Evolutionary conservation across 2,329 filamentous ascomycete species (phyloP), one percentile per base, ranked within the genome.

Genomic region (Xylariales sp.): DNA sequence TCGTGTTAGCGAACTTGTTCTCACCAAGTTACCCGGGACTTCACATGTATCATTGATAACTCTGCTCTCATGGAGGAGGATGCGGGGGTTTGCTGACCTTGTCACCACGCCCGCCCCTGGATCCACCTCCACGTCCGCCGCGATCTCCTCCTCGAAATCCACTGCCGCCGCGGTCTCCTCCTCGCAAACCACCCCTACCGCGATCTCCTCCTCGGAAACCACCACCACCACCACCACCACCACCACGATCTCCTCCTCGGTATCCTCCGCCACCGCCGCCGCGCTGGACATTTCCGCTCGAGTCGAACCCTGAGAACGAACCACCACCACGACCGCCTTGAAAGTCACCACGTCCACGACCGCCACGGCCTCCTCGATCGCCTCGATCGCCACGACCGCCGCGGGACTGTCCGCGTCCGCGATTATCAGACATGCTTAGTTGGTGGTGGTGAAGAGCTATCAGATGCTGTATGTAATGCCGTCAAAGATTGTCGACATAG

Each of bases 31-130:
- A n/a, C n/a, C n/a, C n/a, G n/a, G n/a, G n/a, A n/a, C n/a, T n/a
- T n/a, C n/a, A n/a, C n/a, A n/a, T n/a, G n/a, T n/a, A n/a, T n/a
- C n/a, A n/a, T n/a, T n/a, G n/a, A n/a, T n/a, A n/a, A n/a, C n/a
- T n/a, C n/a, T n/a, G n/a, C n/a, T n/a, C n/a, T n/a, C n/a, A n/a
- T n/a, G n/a, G n/a, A n/a, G n/a, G 54, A 52, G 24, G 48, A 44
- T 27, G 8, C n/a, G 24, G 8, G 8, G 24, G 8, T 27, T 27
- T 27, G 24, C 24, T 27, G 24, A 8, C 24, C n/a, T 18, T 49
- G 25, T 54, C 47, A 22, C 49, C 49, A 8, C 48, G 46, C 4
- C 53, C 52, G 15, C 52, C 49, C 33, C 40, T 45, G 16, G 41
- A 47, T 8, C 50, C 51, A 10, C 52, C 49, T 18, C 49, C 38